Base-by-base conservation (phyloP, 805 yeast genomes). In the Blastobotrys parvus region DNA sequence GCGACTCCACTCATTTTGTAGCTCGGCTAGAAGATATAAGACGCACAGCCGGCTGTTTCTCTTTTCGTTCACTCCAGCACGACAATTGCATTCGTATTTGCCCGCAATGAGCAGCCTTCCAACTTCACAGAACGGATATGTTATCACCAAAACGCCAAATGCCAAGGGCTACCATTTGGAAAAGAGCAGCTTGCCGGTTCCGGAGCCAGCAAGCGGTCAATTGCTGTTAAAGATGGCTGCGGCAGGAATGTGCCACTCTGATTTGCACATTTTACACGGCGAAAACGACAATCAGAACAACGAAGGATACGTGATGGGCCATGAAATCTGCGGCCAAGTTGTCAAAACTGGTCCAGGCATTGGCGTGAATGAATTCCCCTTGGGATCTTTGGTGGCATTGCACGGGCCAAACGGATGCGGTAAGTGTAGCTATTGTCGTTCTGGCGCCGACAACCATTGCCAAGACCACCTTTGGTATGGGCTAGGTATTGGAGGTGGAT, bases 171-270 rank as follows among this genome's bases (percentile, higher is more conserved):
- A n/a, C n/a, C n/a, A n/a, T n/a, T n/a, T n/a, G 35, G 4, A 15
- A 17, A 32, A 15, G 4, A 32, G n/a, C 18, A 85, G 82, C 55
- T 74, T 82, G 49, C 80, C 86, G 41, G 88, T 83, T 45, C 90
- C 92, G 57, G 64, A 62, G 40, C 90, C 92, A 57, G 78, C 74
- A 62, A 68, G 84, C 46, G 78, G 77, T 59, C 89, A 84, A 66
- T 69, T 84, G 52, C 72, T 85, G 63, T 70, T 85, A 65, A 78
- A 85, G 63, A 78, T 85, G 63, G 78, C 77, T 67, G 84, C 79
- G 71, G 78, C 92, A 21, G 94, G 94, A 66, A 92, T 84, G 45
- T 84, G 94, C 66, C 94, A 86, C 72, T 82, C 94, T 33, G 94
- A 84, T 60, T 74, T 85, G 63, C 94, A 85, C 70, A 92, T 89